A percentile compares a stretch with the other conserved stretches of the same genome.
These are phyloP conservation scores for Zygoascus sp. DNA, from an alignment of 1,139 yeast genomes.

Conservation along the genomic window DNA sequence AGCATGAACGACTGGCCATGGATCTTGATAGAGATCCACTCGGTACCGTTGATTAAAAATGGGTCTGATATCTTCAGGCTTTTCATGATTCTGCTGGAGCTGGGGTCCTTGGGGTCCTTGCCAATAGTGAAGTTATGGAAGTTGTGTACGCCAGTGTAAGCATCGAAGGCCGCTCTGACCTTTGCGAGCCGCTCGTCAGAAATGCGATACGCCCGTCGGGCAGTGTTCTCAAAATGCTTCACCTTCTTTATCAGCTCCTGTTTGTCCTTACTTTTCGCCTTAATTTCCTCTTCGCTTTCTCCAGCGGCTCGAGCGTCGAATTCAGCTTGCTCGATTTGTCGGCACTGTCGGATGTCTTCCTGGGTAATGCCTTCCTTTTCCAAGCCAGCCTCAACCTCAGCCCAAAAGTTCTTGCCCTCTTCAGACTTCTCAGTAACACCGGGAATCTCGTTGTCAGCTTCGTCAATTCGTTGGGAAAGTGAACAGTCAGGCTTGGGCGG, in stretches of 20 bases:
- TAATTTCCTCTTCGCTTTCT: conserved; percentile 22
- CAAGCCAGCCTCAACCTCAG: conserved; percentile 38
- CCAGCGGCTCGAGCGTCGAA: conserved; percentile 17
- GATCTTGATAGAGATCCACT: conserved; percentile 92
- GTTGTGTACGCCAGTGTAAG: conserved; percentile 84
- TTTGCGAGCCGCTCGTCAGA: conserved; percentile 54
- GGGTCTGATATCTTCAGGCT: conserved; percentile 80
- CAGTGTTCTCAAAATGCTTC: conserved; percentile 61
- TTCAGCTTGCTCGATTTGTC: conserved; percentile 28
- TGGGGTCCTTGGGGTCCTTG: conserved; percentile 78
- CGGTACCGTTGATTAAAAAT: conserved; percentile 85
- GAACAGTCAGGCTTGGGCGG: conserved; percentile 81
- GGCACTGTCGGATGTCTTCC: conserved; percentile 35
- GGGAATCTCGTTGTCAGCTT: conserved; percentile 52
- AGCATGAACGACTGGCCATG: conserved; percentile 99
- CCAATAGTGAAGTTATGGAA: conserved; percentile 95
- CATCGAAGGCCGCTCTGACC: conserved; percentile 64
- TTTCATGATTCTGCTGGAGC: conserved; percentile 80
- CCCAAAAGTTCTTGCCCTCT: conserved; percentile 78
- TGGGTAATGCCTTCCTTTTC: conserved; percentile 30
- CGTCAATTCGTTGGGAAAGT: conserved; percentile 55
- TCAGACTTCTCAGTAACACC: conserved; percentile 56
- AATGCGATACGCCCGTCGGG: conserved; percentile 67
- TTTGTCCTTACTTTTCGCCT: conserved; percentile 32
- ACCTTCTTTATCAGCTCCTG: conserved; percentile 46